phyloP scores from a whole-genome alignment of 225 moss, liverwort and hornwort genomes.

The Sphagnum tenellum region DNA sequence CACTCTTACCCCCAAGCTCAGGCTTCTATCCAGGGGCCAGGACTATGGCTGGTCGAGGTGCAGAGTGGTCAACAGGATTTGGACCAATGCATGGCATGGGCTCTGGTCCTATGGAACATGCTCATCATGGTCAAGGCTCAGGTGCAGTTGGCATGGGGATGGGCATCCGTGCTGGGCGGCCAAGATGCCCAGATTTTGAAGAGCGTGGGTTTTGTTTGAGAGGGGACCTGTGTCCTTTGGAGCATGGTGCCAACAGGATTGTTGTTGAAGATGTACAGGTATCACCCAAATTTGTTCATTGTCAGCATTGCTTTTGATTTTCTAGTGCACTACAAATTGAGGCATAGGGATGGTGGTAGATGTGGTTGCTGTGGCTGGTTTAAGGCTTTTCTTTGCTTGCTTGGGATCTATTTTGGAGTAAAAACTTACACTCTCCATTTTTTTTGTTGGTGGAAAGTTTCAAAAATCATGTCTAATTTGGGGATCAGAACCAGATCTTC shows the following conservation, averaged over 20 bases:
- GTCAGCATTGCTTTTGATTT: no score
- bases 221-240: constrained; percentile 97
- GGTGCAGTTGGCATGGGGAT: constrained; percentile 62
- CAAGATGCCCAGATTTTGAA: constrained; percentile 91
- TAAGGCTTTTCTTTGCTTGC: no score
- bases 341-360: no score
- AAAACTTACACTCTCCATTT: no score
- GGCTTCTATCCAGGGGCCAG: constrained; percentile 72
- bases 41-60: constrained; percentile 71
- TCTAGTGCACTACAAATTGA: no score
- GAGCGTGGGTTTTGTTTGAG: constrained; percentile 91
- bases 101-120: constrained; percentile 62
- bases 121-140: constrained; percentile 63
- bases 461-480: no score
- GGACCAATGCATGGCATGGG: constrained; percentile 84
- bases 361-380: no score
- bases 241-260: constrained; percentile 91
- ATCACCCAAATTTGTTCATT: not conserved
- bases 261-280: constrained; percentile 99
- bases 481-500: no score
- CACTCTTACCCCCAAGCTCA: constrained; percentile 57
- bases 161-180: constrained; percentile 54
- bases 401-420: no score
- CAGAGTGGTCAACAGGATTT: constrained; percentile 54
- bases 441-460: no score